Percentiles rank a stretch among this genome's conserved stretches.
Evolutionary conservation across 441 rosid species (phyloP).

Genomic region (Populus hybrid): DNA sequence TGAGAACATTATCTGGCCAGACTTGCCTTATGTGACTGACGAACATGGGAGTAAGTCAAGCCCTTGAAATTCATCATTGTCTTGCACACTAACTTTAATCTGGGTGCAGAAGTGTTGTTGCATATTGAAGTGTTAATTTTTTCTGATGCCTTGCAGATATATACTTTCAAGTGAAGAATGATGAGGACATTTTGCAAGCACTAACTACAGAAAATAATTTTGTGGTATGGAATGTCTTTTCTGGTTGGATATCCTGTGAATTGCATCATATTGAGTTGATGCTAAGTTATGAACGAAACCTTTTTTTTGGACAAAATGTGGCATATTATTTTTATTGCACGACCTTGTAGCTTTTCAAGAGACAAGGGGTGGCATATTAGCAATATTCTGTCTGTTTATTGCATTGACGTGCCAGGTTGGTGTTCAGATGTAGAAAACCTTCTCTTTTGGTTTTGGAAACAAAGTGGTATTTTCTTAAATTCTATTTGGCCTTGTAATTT

Average conservation of each 20-base stretch:
- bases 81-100: constrained; percentile 1
- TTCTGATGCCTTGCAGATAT: constrained; percentile 51
- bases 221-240: constrained; percentile 49
- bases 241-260: constrained; percentile 4
- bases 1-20: constrained; percentile 86
- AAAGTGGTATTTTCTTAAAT: constrained; percentile 4
- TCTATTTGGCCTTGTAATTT: background rate
- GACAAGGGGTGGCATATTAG: background rate
- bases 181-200: constrained; percentile 72
- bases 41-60: constrained; percentile 78
- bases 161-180: constrained; percentile 83
- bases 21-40: constrained; percentile 78
- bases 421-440: background rate
- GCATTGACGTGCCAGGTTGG: background rate
- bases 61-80: constrained; percentile 5
- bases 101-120: background rate
- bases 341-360: constrained; percentile 3
- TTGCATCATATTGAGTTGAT: background rate
- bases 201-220: constrained; percentile 57
- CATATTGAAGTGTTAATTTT: constrained; percentile 6
- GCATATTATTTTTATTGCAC: background rate
- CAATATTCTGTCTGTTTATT: background rate
- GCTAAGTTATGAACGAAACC: background rate
- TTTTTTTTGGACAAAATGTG: background rate
- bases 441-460: background rate